Evolutionary conservation across 176 grass and related monocot species (phyloP).

Genomic region (Typha latifolia): DNA sequence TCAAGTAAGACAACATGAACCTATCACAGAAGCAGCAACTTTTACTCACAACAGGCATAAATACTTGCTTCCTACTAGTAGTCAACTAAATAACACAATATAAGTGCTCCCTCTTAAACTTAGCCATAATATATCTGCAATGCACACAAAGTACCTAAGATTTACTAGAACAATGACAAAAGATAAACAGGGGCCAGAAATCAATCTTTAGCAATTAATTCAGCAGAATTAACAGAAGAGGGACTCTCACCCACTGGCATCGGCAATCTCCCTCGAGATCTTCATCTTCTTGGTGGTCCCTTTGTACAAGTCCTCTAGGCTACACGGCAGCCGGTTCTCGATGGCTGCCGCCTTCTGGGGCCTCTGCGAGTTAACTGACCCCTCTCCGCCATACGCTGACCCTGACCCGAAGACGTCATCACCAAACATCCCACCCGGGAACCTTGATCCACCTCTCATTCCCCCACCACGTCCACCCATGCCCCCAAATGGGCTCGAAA

Average conservation of each 20-base stretch:
- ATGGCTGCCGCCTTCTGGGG: slow-evolving; percentile 44
- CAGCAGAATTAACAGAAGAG: not conserved
- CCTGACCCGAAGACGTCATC: slow-evolving; percentile 35
- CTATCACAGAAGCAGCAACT: too few relatives aligned
- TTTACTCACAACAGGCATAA: too few relatives aligned
- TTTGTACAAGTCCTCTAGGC: slow-evolving; percentile 72
- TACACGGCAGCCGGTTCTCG: slow-evolving; percentile 58
- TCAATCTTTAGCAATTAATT: not conserved
- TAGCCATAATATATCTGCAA: too few relatives aligned
- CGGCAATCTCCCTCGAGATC: slow-evolving; percentile 72
- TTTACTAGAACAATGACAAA: too few relatives aligned
- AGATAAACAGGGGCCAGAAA: not conserved
- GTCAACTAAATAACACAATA: too few relatives aligned
- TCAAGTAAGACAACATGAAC: too few relatives aligned
- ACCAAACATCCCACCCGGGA: slow-evolving; percentile 40
- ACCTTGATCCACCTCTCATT: slow-evolving; percentile 38
- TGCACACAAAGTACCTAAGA: too few relatives aligned
- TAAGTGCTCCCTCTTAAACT: too few relatives aligned
- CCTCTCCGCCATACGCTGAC: slow-evolving; percentile 29
- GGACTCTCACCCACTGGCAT: slow-evolving; percentile 51
- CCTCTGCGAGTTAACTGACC: slow-evolving; percentile 30
- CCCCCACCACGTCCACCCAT: slow-evolving; percentile 20
- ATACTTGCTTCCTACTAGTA: too few relatives aligned
- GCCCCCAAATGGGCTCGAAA: slow-evolving; percentile 35
- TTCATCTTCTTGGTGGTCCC: slow-evolving; percentile 94